phyloP scores from a whole-genome alignment of 2,329 filamentous ascomycete species.

The Hansfordia pulvinata region DNA sequence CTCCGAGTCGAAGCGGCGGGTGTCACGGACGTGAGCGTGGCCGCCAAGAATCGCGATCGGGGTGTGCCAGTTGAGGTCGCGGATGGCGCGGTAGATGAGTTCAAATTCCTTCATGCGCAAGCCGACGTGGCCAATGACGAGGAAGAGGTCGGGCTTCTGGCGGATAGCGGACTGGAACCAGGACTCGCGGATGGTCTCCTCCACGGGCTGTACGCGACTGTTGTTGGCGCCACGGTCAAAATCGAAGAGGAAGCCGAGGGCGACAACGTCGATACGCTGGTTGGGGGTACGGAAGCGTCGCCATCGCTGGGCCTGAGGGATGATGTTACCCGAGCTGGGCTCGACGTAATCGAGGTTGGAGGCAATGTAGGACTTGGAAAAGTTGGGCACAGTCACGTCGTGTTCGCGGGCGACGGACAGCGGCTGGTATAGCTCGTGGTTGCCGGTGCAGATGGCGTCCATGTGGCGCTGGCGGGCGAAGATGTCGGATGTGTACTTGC shows the following conservation, averaged over 20 bases:
- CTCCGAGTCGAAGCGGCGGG: constrained; percentile 62
- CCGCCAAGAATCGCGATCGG: constrained; percentile 90
- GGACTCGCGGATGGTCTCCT: constrained; percentile 64
- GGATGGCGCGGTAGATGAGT: constrained; percentile 64
- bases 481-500: constrained; percentile 78
- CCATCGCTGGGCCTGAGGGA: constrained; percentile 70
- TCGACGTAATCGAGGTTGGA: constrained; percentile 88
- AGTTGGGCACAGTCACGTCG: constrained; percentile 69
- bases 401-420: constrained; percentile 70
- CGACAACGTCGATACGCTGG: constrained; percentile 67
- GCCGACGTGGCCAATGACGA: constrained; percentile 77
- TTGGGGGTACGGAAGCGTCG: constrained; percentile 88
- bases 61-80: constrained; percentile 61
- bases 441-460: constrained; percentile 77
- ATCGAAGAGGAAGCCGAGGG: constrained; percentile 91
- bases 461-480: constrained; percentile 70
- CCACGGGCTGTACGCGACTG: constrained; percentile 68
- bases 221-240: constrained; percentile 88
- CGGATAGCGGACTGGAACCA: constrained; percentile 84
- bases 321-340: constrained; percentile 52
- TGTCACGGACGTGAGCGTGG: constrained; percentile 80
- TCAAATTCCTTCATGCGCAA: constrained; percentile 70
- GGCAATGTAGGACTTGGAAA: constrained; percentile 66
- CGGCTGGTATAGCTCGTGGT: constrained; percentile 85
- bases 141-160: constrained; percentile 77